Percentiles rank a stretch among this genome's conserved stretches.
phyloP scores from a whole-genome alignment of 495 filamentous ascomycete species.

The Entonaema liquescens region DNA sequence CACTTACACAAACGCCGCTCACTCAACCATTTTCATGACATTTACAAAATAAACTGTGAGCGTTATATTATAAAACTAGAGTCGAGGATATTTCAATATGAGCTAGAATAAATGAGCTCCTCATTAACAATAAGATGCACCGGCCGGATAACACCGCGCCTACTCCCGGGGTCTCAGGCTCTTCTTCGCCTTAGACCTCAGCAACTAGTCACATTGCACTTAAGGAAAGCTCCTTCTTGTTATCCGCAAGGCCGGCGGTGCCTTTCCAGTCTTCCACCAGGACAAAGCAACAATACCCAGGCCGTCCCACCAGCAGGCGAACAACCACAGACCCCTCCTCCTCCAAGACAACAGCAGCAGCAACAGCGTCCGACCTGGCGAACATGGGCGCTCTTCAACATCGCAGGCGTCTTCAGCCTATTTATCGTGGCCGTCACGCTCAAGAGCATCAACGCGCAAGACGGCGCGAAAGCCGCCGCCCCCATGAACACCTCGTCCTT shows the following conservation, averaged over 20 bases:
- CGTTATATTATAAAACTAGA: background rate
- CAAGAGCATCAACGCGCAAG: background rate
- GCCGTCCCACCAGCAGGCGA: background rate
- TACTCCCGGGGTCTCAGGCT: slow-evolving; percentile 4
- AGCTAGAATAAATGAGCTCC: slow-evolving; percentile 31
- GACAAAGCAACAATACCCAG: background rate
- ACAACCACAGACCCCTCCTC: no score
- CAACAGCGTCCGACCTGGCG: background rate
- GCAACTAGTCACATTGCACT: background rate
- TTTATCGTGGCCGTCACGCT: slow-evolving; percentile 9
- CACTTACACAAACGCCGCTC: background rate
- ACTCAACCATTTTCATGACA: background rate
- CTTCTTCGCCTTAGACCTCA: background rate
- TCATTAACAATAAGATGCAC: slow-evolving; percentile 36
- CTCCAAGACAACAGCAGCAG: background rate
- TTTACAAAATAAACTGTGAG: background rate
- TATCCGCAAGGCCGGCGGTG: background rate
- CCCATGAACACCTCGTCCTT: slow-evolving; percentile 62
- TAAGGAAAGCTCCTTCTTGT: background rate
- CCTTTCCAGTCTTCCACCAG: slow-evolving; percentile 9
- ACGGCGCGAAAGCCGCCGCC: background rate
- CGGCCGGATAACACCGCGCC: slow-evolving; percentile 27
- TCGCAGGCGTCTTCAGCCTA: slow-evolving; percentile 20
- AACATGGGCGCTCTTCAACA: slow-evolving; percentile 24
- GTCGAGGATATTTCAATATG: background rate